Percentiles rank a stretch among this genome's conserved stretches.
These are phyloP conservation scores for Chenopodium formosanum DNA, from an alignment of 148 eudicot species.

Conservation along the genomic window DNA sequence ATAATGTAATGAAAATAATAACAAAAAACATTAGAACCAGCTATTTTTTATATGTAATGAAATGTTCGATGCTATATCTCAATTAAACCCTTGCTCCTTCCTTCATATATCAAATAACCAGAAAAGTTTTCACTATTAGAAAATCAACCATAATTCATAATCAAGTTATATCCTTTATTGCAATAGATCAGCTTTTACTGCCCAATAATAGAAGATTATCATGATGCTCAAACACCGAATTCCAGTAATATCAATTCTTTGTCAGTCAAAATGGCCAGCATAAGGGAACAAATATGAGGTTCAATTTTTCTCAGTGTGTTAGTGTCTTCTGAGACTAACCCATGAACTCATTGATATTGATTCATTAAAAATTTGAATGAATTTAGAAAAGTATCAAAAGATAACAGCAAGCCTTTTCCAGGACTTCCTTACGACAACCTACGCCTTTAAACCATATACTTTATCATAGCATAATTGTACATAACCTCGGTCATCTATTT, in stretches of 20 bases:
- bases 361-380: neutral
- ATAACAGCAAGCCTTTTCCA: neutral
- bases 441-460: neutral
- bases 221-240: neutral
- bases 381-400: neutral
- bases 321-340: neutral
- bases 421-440: neutral
- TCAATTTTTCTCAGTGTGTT: neutral
- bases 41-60: too few species aligned
- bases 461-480: neutral
- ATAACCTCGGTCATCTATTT: neutral
- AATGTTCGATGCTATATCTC: too few species aligned
- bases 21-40: neutral
- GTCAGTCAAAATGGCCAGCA: neutral
- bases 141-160: neutral
- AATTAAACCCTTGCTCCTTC: too few species aligned
- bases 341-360: neutral
- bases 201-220: neutral
- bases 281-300: neutral
- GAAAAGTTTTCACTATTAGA: too few species aligned
- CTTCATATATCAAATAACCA: too few species aligned
- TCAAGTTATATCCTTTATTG: neutral
- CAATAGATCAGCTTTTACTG: neutral
- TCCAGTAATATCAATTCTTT: too few species aligned
- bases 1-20: neutral